Evolutionary conservation across 2,329 filamentous ascomycete genomes (phyloP), one percentile per base, ranked within the genome.

Genomic region (Fusarium sp.): DNA sequence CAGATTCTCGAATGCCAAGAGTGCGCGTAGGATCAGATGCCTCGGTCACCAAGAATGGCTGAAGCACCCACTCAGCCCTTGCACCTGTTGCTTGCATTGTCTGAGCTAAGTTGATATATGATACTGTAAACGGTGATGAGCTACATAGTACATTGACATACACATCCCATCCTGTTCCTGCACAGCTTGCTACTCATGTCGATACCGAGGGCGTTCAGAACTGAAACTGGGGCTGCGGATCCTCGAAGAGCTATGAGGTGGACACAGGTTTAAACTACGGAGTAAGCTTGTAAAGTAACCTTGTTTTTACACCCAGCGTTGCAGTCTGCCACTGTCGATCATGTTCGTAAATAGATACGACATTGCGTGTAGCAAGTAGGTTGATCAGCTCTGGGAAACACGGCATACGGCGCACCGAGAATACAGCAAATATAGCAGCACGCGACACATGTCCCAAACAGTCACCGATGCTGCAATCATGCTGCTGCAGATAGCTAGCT

Each of bases 381-480:
- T 10, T 32, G 42, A 57, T 61, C 35, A 42, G 5, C 38, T 48
- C 40, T 7, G 13, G 46, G 42, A 31, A 24, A 65, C 34, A 41
- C 28, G 32, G 31, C 48, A 56, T 41, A 5, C 49, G 47, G n/a
- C n/a, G n/a, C n/a, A n/a, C n/a, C n/a, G n/a, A n/a, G n/a, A n/a
- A n/a, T n/a, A n/a, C n/a, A 50, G 45, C 40, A 12, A 6, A 29
- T 42, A 29, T 9, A 19, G 5, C 48, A 61, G 65, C 53, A 70
- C 55, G 26, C 63, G 65, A 70, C 63, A 60, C 35, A 61, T 8
- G 51, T 53, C 68, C 67, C 40, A 64, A 57, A 60, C 42, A 36
- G 63, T 70, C 63, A 67, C 63, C 67, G 51, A 63, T 19, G 25
- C 43, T 61, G 50, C 45, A 39, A 38, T 45, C 26, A 40, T n/a